Conservation (phyloP, 129 eudicot genomes). For the Ambrosia trifida region DNA sequence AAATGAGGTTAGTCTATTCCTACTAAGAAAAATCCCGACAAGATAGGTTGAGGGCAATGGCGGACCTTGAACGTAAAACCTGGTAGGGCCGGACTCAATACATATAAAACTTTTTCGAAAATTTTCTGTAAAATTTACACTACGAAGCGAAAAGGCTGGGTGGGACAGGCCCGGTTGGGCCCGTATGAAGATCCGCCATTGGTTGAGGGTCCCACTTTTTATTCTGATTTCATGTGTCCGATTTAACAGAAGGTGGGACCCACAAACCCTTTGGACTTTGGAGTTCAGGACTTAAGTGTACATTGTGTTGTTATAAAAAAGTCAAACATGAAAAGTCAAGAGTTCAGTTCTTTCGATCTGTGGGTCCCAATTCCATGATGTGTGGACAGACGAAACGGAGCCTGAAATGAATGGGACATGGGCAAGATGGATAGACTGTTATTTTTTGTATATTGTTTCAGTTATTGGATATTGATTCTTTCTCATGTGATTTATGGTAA, state of each 20-base stretch:
- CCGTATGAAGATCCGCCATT: no score
- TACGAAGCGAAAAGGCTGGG: no score
- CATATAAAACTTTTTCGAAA: no score
- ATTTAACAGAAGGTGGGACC: background rate
- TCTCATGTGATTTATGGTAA: constrained; percentile 10
- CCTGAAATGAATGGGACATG: background rate
- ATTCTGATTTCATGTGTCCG: background rate
- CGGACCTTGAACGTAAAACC: no score
- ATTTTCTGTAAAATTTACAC: no score
- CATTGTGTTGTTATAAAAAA: background rate
- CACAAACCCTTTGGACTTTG: background rate
- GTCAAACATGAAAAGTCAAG: background rate
- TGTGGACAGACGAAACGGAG: background rate
- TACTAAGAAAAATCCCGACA: background rate
- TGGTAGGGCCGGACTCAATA: no score
- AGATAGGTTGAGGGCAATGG: background rate
- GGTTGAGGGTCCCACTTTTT: constrained; percentile 6
- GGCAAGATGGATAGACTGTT: background rate
- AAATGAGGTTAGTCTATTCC: constrained; percentile 47
- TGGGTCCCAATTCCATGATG: background rate
- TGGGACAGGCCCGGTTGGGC: no score
- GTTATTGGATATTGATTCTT: constrained; percentile 14
- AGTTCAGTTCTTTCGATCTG: background rate
- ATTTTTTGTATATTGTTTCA: background rate
- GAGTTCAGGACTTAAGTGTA: background rate